These are phyloP conservation scores for Globisporangium radiosum DNA, from an alignment of 352 stramenopile species.

Conservation along the genomic window DNA sequence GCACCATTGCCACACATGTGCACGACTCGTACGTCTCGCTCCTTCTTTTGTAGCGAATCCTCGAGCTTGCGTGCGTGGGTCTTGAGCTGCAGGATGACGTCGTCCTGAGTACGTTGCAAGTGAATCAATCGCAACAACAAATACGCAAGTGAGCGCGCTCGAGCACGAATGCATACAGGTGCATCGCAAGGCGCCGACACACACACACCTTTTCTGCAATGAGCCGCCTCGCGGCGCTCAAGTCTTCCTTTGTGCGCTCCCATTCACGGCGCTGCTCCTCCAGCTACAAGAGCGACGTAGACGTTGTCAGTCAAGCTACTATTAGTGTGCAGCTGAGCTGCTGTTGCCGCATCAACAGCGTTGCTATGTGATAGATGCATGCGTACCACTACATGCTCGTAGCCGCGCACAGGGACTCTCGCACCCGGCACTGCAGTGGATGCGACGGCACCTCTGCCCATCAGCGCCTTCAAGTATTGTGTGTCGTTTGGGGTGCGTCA, in stretches of 20 bases:
- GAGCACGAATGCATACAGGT: too few relatives aligned
- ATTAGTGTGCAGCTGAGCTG: too few relatives aligned
- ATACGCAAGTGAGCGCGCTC: not conserved
- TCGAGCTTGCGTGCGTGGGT: conserved; percentile 46
- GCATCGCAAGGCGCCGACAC: too few relatives aligned
- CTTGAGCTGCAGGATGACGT: conserved; percentile 51
- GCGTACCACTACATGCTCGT: conserved; percentile 12
- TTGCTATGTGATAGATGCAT: not conserved
- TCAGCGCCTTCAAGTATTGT: not conserved
- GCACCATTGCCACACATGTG: too few relatives aligned
- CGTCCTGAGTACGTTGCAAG: conserved; percentile 26
- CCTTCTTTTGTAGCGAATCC: conserved; percentile 54
- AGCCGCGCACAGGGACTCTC: not conserved
- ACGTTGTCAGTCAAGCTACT: not conserved
- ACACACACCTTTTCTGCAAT: conserved; percentile 33
- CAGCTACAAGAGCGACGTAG: conserved; percentile 17
- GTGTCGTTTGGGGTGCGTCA: not conserved
- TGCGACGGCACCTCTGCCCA: conserved; percentile 1
- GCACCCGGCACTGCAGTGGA: not conserved
- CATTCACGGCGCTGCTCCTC: conserved; percentile 49
- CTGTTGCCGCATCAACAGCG: not conserved
- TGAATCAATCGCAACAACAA: not conserved
- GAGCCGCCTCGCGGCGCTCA: conserved; percentile 33
- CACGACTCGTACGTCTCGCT: conserved; percentile 39
- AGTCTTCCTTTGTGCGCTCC: conserved; percentile 50